Evolutionary conservation across 352 stramenopile genomes (phyloP).

Genomic region (Phytophthora tentaculata): DNA sequence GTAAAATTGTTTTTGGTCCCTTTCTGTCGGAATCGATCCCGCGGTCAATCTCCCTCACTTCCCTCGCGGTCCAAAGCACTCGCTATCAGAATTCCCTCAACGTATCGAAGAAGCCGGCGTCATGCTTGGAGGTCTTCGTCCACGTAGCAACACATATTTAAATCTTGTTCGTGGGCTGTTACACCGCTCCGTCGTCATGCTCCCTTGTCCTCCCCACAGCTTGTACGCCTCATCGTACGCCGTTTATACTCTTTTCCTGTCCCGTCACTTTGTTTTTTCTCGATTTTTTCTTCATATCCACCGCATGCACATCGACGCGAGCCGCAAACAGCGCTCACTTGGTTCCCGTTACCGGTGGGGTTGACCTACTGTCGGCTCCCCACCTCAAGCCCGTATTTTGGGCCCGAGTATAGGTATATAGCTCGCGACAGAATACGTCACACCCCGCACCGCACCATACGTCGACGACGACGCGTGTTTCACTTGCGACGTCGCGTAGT

Average conservation of each 20-base stretch:
- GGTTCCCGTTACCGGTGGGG: conserved; percentile 48
- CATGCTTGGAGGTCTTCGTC: conserved; percentile 41
- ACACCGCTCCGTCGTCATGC: conserved; percentile 31
- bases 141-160: conserved; percentile 45
- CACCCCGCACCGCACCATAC: conserved; percentile 55
- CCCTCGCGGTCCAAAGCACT: conserved; percentile 45
- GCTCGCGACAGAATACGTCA: conserved; percentile 63
- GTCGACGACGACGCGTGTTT: conserved; percentile 74
- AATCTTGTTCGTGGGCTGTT: conserved; percentile 21
- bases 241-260: conserved; percentile 38
- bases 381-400: conserved; percentile 73
- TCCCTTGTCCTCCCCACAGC: conserved; percentile 30
- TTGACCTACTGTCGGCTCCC: conserved; percentile 41
- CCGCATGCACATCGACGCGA: conserved; percentile 30
- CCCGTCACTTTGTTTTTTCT: conserved; percentile 40
- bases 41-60: conserved; percentile 28
- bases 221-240: conserved; percentile 24
- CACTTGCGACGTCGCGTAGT: conserved; percentile 68
- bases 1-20: conserved; percentile 21
- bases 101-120: conserved; percentile 29
- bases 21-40: conserved; percentile 35
- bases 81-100: conserved; percentile 34
- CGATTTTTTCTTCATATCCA: conserved; percentile 32
- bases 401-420: conserved; percentile 68
- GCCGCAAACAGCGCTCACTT: conserved; percentile 26